phyloP scores from a whole-genome alignment of 2,329 filamentous ascomycete species.

The Trichophyton benhamiae region DNA sequence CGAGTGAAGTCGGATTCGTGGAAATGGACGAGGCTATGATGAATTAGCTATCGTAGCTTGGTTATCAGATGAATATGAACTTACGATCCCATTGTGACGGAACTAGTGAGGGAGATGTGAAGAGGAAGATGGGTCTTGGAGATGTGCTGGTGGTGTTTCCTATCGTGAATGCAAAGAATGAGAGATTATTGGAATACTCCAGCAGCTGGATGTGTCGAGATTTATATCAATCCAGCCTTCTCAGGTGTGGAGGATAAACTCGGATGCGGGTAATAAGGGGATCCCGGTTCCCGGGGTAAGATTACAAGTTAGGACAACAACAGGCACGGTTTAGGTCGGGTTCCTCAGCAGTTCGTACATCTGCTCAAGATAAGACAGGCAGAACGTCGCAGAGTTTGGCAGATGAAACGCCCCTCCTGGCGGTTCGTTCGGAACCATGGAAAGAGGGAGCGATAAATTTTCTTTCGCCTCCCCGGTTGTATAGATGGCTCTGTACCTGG shows the following conservation, averaged over 20 bases:
- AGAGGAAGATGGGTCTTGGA: too few species aligned
- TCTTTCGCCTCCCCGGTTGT: background rate
- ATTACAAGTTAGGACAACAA: background rate
- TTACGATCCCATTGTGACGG: too few species aligned
- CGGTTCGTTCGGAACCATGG: background rate
- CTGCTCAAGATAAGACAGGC: background rate
- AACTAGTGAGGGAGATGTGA: too few species aligned
- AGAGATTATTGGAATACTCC: too few species aligned
- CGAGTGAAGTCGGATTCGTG: conserved; percentile 31
- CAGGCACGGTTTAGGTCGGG: background rate
- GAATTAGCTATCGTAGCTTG: conserved; percentile 3
- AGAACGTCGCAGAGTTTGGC: background rate
- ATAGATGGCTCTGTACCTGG: background rate
- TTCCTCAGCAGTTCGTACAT: background rate
- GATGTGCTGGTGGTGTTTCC: too few species aligned
- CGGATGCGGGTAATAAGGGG: background rate
- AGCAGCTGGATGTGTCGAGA: background rate
- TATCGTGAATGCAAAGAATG: too few species aligned
- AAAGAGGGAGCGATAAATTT: background rate
- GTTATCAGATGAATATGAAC: background rate
- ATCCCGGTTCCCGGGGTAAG: background rate
- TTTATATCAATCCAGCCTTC: background rate
- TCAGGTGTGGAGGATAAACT: conserved; percentile 1
- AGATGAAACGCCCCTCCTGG: background rate
- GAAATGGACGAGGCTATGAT: conserved; percentile 35